Base-by-base conservation (phyloP, 2,329 filamentous ascomycete genomes). In the Cytospora schulzeri region DNA sequence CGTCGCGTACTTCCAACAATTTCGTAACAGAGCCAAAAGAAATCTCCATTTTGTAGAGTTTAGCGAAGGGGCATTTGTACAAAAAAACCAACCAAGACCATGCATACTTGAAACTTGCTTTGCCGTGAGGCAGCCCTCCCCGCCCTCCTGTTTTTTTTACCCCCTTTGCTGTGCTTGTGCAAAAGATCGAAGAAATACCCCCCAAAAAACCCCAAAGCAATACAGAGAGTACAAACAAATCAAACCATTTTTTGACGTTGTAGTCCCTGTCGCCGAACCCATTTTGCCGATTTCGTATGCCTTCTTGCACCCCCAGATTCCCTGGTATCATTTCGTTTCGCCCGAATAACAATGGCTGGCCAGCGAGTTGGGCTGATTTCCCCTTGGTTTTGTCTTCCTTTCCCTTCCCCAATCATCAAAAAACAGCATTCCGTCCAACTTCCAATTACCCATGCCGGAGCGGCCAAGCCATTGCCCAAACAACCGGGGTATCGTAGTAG, bases 111-210 rank as follows among this genome's bases (percentile, higher is more conserved):
- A 55, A 31, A 58, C 33, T 35, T 33, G 29, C 48, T 52, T 31
- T 74, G 76, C 76, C 76, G 76, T 74, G 76, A 77, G 76, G 76
- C 76, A 68, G 73, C 71, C 72, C 74, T n/a, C 38, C 45, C 9
- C 11, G 45, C n/a, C 9, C n/a, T 14, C 77, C 75, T 76, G 76
- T 71, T 71, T 72, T 73, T 64, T 64, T 45, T 48, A 41, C 14
- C 35, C 50, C 50, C 62, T 24, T 50, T 54, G 51, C 56, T 60
- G 57, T 54, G 56, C 48, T 33, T 26, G 26, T 48, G 65, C 62
- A 69, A 59, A 45, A 48, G 45, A 12, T 9, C n/a, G 24, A 19
- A 45, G 33, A 45, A 50, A 57, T 50, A 48, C 3, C 17, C 7
- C 12, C n/a, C n/a, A n/a, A n/a, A n/a, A n/a, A n/a, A n/a, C n/a